phyloP scores from a whole-genome alignment of 1,284 basidiomycete genomes.

The Ceratobasidium sp. region DNA sequence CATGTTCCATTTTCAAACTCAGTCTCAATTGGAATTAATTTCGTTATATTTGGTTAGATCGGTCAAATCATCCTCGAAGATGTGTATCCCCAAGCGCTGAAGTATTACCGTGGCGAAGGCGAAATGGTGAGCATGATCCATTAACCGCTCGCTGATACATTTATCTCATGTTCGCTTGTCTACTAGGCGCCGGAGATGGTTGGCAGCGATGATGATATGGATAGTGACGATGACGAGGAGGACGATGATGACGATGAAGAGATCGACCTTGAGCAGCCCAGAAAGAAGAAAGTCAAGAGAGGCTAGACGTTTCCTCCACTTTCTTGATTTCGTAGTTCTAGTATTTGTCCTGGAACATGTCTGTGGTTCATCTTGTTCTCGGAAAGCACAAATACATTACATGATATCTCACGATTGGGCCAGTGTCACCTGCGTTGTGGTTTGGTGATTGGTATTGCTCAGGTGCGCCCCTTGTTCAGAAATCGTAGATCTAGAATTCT shows the following conservation, averaged over 20 bases:
- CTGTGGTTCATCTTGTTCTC: background rate
- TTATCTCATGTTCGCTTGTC: background rate
- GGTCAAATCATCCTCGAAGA: constrained; percentile 76
- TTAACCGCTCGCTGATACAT: too few relatives aligned
- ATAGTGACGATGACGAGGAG: constrained; percentile 32
- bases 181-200: constrained; percentile 12
- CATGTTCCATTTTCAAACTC: constrained; percentile 51
- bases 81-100: constrained; percentile 76
- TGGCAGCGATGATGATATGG: constrained; percentile 29
- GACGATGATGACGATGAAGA: constrained; percentile 29
- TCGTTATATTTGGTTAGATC: constrained; percentile 55
- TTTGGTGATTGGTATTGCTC: too few relatives aligned
- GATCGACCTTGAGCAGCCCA: constrained; percentile 32
- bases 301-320: background rate
- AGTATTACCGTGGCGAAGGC: constrained; percentile 73
- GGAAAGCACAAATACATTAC: too few relatives aligned
- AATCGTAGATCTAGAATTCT: too few relatives aligned
- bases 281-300: constrained; percentile 26
- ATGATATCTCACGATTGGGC: too few relatives aligned
- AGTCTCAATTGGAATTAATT: background rate
- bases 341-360: background rate
- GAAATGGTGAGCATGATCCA: constrained; percentile 43
- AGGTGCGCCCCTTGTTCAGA: too few relatives aligned
- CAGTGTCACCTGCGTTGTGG: too few relatives aligned
- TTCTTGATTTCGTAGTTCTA: background rate